Conservation (phyloP, 2,329 filamentous ascomycete species). For the Drechslerella dactyloides region DNA sequence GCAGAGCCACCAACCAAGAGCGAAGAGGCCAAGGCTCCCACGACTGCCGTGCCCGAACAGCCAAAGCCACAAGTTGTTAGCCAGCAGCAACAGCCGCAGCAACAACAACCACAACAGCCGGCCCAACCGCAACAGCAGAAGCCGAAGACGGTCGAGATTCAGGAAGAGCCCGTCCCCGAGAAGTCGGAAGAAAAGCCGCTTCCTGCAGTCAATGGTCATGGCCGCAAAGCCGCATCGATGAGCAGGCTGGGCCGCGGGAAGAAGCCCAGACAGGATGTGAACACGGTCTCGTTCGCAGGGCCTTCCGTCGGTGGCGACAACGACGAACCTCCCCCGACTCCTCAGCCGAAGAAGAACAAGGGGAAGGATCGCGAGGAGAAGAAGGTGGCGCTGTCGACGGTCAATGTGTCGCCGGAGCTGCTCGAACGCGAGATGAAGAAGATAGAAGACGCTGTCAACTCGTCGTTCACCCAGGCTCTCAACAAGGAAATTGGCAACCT, state of each 20-base stretch:
- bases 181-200: conserved; percentile 53
- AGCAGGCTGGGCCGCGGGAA: conserved; percentile 57
- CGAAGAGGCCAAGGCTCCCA: conserved; percentile 58
- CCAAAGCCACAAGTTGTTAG: conserved; percentile 54
- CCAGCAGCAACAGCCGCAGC: too few species aligned
- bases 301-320: conserved; percentile 52
- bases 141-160: conserved; percentile 54
- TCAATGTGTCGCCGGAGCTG: conserved; percentile 52
- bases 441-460: conserved; percentile 61
- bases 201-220: conserved; percentile 48
- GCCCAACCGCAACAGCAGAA: conserved; percentile 53
- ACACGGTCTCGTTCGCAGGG: conserved; percentile 53
- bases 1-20: conserved; percentile 59
- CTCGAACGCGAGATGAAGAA: conserved; percentile 57
- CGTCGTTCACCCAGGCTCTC: conserved; percentile 66
- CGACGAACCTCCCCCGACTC: conserved; percentile 52
- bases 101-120: conserved; percentile 11
- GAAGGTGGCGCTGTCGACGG: conserved; percentile 61
- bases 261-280: conserved; percentile 57
- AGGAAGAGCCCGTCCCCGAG: conserved; percentile 52
- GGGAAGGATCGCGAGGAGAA: conserved; percentile 70
- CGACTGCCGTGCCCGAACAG: conserved; percentile 51
- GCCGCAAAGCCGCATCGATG: conserved; percentile 44
- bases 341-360: conserved; percentile 66
- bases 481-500: conserved; percentile 67